Conservation (phyloP, 1,284 basidiomycete genomes). For the Ustilago nuda region DNA sequence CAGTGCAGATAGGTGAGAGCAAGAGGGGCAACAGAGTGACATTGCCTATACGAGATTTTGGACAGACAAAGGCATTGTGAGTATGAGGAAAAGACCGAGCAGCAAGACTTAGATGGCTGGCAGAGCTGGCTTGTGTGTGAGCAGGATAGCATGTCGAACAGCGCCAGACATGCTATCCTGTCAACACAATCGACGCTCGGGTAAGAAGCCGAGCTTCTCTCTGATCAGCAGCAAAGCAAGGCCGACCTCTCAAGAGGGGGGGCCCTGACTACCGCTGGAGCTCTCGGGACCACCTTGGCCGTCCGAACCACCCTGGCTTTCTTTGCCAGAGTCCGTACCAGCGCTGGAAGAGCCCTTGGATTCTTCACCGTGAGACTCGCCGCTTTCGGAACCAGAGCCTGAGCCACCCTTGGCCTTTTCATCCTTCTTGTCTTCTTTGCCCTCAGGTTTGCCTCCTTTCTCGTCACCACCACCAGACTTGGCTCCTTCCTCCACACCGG, state of each 20-base stretch:
- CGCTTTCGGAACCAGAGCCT: too few species aligned
- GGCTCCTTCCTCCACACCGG: conserved; percentile 6
- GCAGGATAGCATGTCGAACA: background rate
- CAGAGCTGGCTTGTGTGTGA: background rate
- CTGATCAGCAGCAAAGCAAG: background rate
- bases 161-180: background rate
- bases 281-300: background rate
- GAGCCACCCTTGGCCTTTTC: background rate
- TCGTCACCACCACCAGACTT: conserved; percentile 1
- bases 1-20: background rate
- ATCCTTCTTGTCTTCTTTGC: background rate
- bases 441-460: conserved; percentile 2
- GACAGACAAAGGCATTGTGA: background rate
- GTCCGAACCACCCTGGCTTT: background rate
- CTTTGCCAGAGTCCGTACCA: background rate
- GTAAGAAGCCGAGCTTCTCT: background rate
- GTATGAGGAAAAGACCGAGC: background rate
- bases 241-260: background rate
- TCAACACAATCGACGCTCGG: background rate
- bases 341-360: background rate
- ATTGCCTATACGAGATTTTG: background rate
- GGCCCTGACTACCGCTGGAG: conserved; percentile 3
- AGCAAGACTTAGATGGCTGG: background rate
- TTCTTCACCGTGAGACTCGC: conserved; percentile 1
- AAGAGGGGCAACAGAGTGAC: background rate